Conservation (phyloP, 495 filamentous ascomycete species). For the Penicillium cinerascens region DNA sequence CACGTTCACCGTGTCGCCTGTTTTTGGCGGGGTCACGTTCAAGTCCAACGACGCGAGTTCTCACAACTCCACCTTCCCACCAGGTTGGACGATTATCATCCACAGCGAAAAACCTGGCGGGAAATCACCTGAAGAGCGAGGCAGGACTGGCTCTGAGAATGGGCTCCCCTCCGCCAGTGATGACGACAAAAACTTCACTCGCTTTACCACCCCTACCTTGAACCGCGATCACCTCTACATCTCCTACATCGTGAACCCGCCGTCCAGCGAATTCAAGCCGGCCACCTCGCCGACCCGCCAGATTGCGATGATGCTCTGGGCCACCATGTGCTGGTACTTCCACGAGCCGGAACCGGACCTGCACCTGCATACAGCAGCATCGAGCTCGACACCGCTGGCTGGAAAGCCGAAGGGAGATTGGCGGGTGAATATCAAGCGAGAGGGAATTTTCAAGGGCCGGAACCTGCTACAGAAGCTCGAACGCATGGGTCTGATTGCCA, state of each 20-base stretch:
- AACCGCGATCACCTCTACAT: constrained; percentile 81
- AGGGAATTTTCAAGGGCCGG: constrained; percentile 79
- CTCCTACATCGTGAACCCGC: constrained; percentile 82
- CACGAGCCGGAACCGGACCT: constrained; percentile 55
- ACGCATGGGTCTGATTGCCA: constrained; percentile 82
- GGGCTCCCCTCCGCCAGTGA: constrained; percentile 6
- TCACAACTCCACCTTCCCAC: constrained; percentile 67
- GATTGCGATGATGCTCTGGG: constrained; percentile 95
- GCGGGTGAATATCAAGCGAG: constrained; percentile 77
- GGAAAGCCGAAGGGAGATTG: constrained; percentile 84
- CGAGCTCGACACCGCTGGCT: constrained; percentile 56
- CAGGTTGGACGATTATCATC: constrained; percentile 85
- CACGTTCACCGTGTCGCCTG: constrained; percentile 71
- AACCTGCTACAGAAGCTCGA: constrained; percentile 87
- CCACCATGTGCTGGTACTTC: constrained; percentile 95
- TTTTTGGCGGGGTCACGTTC: constrained; percentile 87
- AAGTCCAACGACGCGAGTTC: constrained; percentile 70
- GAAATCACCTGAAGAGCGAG: constrained; percentile 19
- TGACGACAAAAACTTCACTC: constrained; percentile 31
- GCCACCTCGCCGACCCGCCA: constrained; percentile 74
- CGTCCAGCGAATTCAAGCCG: constrained; percentile 73
- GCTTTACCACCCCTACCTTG: constrained; percentile 69
- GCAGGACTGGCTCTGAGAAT: constrained; percentile 6
- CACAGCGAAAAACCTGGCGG: constrained; percentile 61
- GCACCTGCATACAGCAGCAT: constrained; percentile 58